Conservation (phyloP, 768 basidiomycete genomes). For the Mycena pura region DNA sequence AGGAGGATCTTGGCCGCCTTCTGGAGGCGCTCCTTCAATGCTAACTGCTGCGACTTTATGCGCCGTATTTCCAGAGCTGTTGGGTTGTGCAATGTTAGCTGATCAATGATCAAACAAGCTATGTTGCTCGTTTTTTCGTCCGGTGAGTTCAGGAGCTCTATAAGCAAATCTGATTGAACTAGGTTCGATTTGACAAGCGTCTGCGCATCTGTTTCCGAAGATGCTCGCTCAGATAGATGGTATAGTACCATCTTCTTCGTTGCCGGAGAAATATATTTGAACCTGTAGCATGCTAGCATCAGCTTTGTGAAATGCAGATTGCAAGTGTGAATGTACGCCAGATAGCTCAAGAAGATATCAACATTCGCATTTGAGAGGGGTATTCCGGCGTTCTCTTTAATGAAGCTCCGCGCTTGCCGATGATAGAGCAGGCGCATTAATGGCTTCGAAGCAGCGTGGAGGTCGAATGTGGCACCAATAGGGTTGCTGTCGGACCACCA, state of each 20-base stretch:
- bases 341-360: neutral
- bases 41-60: neutral
- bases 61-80: neutral
- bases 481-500: neutral
- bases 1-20: conserved; percentile 4
- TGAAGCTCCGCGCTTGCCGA: neutral
- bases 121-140: neutral
- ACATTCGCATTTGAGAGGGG: neutral
- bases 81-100: neutral
- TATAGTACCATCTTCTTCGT: neutral
- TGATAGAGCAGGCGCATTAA: conserved; percentile 1
- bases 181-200: neutral
- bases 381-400: neutral
- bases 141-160: neutral
- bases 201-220: neutral
- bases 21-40: neutral
- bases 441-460: neutral
- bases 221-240: conserved; percentile 1
- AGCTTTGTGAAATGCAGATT: neutral
- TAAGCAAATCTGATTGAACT: neutral
- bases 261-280: neutral
- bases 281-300: conserved; percentile 1
- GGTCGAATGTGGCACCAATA: neutral
- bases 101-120: neutral
- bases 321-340: neutral